A percentile compares a stretch with the other conserved stretches of the same genome.
phyloP scores from a whole-genome alignment of 148 eudicot genomes.

The Chenopodium formosanum region DNA sequence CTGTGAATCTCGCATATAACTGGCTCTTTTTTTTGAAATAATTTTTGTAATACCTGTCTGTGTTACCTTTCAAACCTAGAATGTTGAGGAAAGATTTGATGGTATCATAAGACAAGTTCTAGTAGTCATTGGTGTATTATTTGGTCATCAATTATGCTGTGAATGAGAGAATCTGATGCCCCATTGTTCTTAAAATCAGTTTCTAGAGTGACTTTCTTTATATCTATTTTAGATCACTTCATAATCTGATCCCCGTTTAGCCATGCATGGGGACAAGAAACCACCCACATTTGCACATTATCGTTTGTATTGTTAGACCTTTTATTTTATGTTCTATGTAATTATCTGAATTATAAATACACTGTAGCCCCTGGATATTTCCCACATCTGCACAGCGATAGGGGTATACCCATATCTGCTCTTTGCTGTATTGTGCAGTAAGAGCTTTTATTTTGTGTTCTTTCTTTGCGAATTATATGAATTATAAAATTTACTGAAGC shows the following conservation, averaged over 20 bases:
- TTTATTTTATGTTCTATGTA: no score
- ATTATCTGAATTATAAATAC: no score
- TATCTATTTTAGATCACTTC: neutral
- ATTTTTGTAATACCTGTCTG: neutral
- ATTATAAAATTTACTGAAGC: neutral
- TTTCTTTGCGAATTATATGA: neutral
- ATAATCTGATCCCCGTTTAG: neutral
- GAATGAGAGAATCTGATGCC: neutral
- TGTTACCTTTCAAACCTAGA: neutral
- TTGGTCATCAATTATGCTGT: neutral
- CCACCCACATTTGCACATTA: no score
- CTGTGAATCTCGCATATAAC: neutral
- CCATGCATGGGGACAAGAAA: neutral
- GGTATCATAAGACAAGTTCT: neutral
- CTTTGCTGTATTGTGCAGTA: neutral
- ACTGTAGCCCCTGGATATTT: no score
- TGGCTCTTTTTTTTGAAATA: neutral
- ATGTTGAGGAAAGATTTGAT: neutral
- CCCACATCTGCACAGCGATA: neutral
- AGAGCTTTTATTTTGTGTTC: neutral
- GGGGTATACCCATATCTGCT: neutral
- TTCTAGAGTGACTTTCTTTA: neutral
- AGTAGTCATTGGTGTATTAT: neutral
- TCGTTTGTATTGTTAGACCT: no score
- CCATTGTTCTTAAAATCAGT: neutral